Conservation (phyloP, 306 rosid species). For the Malus sylvestris region DNA sequence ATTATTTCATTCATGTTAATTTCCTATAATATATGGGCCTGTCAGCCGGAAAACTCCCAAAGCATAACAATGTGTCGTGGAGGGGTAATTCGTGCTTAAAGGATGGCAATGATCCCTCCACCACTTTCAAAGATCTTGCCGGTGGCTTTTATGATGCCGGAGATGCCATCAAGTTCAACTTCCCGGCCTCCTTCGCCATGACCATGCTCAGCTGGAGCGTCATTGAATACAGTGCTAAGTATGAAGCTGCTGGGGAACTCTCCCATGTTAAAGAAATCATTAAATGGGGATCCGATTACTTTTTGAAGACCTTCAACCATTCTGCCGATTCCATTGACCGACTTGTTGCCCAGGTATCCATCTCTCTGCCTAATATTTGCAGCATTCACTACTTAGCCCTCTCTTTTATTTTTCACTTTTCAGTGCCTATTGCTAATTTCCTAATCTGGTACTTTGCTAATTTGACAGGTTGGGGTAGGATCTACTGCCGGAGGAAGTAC, state of each 20-base stretch:
- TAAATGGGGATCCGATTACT: conserved; percentile 92
- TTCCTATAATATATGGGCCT: neutral
- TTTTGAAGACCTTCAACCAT: conserved; percentile 84
- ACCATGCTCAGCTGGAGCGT: conserved; percentile 99
- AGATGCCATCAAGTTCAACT: conserved; percentile 92
- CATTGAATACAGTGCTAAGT: conserved; percentile 84
- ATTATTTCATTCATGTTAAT: neutral
- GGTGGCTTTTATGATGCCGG: conserved; percentile 98
- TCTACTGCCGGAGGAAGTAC: conserved; percentile 75
- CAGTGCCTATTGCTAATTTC: neutral
- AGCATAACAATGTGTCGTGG: conserved; percentile 96
- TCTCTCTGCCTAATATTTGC: too few species aligned
- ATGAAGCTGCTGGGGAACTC: conserved; percentile 91
- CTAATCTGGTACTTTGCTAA: conserved; percentile 1
- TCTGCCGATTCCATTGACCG: conserved; percentile 62
- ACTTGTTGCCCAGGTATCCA: conserved; percentile 58
- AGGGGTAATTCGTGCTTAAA: conserved; percentile 71
- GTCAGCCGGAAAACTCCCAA: conserved; percentile 89
- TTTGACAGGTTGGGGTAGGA: conserved; percentile 71
- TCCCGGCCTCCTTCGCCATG: conserved; percentile 71
- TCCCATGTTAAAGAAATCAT: conserved; percentile 73
- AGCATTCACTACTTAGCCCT: neutral
- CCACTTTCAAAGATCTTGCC: conserved; percentile 56
- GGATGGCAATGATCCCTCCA: conserved; percentile 49
- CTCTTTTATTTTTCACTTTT: neutral